Evolutionary conservation across 169 alveolate species (phyloP).

Genomic region (Eimeria acervulina): DNA sequence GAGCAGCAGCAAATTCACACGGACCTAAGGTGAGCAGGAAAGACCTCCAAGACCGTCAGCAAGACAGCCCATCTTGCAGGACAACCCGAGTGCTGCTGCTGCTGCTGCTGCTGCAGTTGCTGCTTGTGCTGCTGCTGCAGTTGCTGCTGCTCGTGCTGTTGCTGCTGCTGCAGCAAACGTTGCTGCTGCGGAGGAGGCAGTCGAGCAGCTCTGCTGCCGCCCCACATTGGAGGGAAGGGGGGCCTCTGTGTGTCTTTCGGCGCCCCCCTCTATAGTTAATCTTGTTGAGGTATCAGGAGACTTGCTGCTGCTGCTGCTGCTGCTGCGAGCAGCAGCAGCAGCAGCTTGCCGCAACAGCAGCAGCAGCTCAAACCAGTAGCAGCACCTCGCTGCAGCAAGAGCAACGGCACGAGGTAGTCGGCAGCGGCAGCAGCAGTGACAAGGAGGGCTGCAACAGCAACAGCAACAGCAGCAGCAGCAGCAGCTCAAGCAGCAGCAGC

Average conservation of each 20-base stretch:
- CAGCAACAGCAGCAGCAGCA: not conserved
- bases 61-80: slow-evolving; percentile 24
- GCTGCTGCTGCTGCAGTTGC: slow-evolving; percentile 29
- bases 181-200: not conserved
- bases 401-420: not conserved
- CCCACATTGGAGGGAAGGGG: not conserved
- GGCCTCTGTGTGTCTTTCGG: not conserved
- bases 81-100: no score
- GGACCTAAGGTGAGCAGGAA: slow-evolving; percentile 40
- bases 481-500: not conserved
- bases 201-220: not conserved
- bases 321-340: not conserved
- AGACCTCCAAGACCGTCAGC: slow-evolving; percentile 39
- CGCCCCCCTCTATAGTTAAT: not conserved
- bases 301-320: slow-evolving; percentile 1
- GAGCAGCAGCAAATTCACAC: slow-evolving; percentile 19
- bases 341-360: slow-evolving; percentile 21
- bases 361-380: not conserved
- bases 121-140: slow-evolving; percentile 14
- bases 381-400: not conserved
- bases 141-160: not conserved
- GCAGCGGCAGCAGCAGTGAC: not conserved
- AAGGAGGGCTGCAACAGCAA: not conserved
- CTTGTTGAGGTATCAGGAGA: not conserved
- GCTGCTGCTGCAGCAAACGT: not conserved